Percentiles rank a stretch among this genome's conserved stretches.
Evolutionary conservation across 257 asterid genomes (phyloP).

Genomic region (Nyctanthes arbortristis): DNA sequence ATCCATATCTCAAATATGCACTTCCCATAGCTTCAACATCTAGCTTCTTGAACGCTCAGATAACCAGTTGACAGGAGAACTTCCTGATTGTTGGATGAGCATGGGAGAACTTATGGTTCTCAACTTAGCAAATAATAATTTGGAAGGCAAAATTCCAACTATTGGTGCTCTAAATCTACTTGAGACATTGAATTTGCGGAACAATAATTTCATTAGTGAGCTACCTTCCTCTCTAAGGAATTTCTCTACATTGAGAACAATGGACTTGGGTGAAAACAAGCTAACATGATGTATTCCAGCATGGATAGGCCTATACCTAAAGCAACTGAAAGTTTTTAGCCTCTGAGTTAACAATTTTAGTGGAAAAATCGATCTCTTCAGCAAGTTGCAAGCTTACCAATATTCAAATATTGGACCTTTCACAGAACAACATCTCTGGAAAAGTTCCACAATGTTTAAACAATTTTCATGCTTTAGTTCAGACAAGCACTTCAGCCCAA

Average conservation of each 20-base stretch:
- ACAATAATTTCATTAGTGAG: constrained; percentile 33
- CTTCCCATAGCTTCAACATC: not conserved
- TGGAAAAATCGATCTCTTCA: constrained; percentile 35
- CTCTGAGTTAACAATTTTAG: constrained; percentile 25
- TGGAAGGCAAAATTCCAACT: constrained; percentile 29
- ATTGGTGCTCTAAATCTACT: constrained; percentile 5
- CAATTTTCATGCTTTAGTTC: constrained; percentile 17
- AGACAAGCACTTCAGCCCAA: not conserved
- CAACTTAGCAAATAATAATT: constrained; percentile 24
- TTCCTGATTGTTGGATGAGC: constrained; percentile 37
- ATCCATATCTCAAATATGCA: constrained; percentile 34
- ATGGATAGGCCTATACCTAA: constrained; percentile 25
- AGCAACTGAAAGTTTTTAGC: constrained; percentile 12
- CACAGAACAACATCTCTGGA: constrained; percentile 34
- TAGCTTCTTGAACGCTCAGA: constrained; percentile 25
- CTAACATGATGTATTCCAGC: constrained; percentile 28
- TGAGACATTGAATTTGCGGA: constrained; percentile 17
- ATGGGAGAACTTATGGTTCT: not conserved
- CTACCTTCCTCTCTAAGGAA: constrained; percentile 32
- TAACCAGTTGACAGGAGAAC: constrained; percentile 27
- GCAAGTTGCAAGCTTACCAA: constrained; percentile 31
- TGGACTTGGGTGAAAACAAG: constrained; percentile 41
- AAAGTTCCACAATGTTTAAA: constrained; percentile 36
- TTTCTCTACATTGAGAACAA: constrained; percentile 12
- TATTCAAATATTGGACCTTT: constrained; percentile 43